Conservation (phyloP, 345 rosid genomes). For the Moringa oleifera region DNA sequence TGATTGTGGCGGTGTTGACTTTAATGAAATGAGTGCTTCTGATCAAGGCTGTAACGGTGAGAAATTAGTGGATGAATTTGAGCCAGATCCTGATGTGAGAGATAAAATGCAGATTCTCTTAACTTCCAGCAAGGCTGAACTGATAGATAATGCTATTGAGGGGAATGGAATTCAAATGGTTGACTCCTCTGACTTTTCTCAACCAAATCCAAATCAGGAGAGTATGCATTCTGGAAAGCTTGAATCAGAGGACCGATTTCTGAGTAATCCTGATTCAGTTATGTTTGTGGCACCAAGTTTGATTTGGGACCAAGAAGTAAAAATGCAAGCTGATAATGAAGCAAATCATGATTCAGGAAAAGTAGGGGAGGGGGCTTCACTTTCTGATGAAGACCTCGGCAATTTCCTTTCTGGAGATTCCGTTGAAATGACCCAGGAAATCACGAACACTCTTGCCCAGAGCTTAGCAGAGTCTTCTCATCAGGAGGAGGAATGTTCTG, state of each 20-base stretch:
- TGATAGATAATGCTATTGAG: background rate
- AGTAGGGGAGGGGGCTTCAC: constrained; percentile 12
- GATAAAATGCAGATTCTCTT: constrained; percentile 12
- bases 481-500: constrained; percentile 4
- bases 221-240: too few species aligned
- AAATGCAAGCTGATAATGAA: constrained; percentile 15
- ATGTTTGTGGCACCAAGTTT: constrained; percentile 1
- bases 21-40: constrained; percentile 2
- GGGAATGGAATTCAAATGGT: too few species aligned
- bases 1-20: constrained; percentile 8
- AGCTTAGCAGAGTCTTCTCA: constrained; percentile 43
- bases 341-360: constrained; percentile 8
- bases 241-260: too few species aligned
- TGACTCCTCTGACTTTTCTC: too few species aligned
- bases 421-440: constrained; percentile 14
- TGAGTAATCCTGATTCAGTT: too few species aligned
- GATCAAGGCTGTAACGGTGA: constrained; percentile 11
- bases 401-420: constrained; percentile 25
- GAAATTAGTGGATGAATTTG: constrained; percentile 16
- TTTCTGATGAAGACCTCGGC: constrained; percentile 26
- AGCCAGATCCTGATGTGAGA: constrained; percentile 16
- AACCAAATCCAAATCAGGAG: too few species aligned
- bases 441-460: constrained; percentile 11
- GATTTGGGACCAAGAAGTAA: constrained; percentile 12
- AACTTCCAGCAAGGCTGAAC: constrained; percentile 5